Percentiles rank a stretch among this genome's conserved stretches.
Conservation (phyloP, 2,329 filamentous ascomycete genomes). For the Arachnopeziza araneosa region DNA sequence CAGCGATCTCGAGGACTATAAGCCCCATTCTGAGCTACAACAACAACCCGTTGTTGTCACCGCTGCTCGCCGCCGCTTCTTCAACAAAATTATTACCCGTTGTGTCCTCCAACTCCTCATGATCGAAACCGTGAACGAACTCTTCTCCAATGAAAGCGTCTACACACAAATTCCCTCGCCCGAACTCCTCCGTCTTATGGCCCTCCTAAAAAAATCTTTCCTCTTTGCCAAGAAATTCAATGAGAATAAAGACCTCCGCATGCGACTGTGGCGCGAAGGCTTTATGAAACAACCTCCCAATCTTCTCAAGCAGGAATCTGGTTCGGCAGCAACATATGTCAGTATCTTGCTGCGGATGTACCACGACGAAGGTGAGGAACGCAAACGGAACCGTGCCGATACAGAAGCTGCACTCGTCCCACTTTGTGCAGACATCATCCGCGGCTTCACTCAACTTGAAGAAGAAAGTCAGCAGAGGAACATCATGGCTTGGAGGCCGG, state of each 20-base stretch:
- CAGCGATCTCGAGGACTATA: conserved; percentile 68
- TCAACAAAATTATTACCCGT: conserved; percentile 98
- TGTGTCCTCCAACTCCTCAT: conserved; percentile 96
- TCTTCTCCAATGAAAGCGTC: conserved; percentile 95
- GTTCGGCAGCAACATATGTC: conserved; percentile 89
- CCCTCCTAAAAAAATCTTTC: conserved; percentile 89
- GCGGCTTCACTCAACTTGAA: conserved; percentile 77
- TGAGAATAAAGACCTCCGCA: conserved; percentile 90
- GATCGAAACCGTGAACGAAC: conserved; percentile 98
- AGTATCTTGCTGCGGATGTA: conserved; percentile 97
- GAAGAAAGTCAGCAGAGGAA: conserved; percentile 97
- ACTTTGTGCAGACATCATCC: conserved; percentile 90
- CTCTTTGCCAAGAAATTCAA: conserved; percentile 98
- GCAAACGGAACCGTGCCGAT: conserved; percentile 70
- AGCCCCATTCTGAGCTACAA: conserved; percentile 67
- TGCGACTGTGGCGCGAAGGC: conserved; percentile 90
- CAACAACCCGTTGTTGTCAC: conserved; percentile 91
- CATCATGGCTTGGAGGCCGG: conserved; percentile 93
- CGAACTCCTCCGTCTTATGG: conserved; percentile 89
- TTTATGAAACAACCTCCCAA: conserved; percentile 99
- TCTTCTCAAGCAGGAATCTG: conserved; percentile 91
- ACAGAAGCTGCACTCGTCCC: conserved; percentile 91
- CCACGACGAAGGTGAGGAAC: conserved; percentile 77
- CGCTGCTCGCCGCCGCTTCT: conserved; percentile 86
- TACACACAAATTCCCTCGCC: conserved; percentile 87